A percentile compares a stretch with the other conserved stretches of the same genome.
Evolutionary conservation across 441 rosid genomes (phyloP).

Genomic region (Cnidoscolus chayamansa): DNA sequence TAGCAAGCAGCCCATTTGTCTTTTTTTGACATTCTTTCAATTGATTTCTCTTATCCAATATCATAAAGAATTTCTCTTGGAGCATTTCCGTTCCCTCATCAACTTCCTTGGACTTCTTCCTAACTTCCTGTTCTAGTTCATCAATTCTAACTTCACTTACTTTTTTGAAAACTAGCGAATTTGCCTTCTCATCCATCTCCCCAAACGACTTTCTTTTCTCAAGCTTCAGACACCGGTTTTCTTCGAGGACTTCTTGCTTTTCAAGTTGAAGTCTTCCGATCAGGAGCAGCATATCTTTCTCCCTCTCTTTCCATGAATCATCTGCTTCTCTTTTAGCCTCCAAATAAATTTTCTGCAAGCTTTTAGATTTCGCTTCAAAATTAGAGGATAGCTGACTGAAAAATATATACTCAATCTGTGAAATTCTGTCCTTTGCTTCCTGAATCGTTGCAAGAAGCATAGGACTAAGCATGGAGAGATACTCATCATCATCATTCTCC

Average conservation of each 20-base stretch:
- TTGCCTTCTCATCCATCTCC: conserved; percentile 32
- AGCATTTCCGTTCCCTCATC: conserved; percentile 49
- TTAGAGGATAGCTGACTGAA: conserved; percentile 80
- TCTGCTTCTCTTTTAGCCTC: conserved; percentile 57
- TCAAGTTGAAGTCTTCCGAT: conserved; percentile 52
- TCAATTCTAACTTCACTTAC: conserved; percentile 32
- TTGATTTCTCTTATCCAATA: conserved; percentile 29
- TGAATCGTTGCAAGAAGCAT: conserved; percentile 81
- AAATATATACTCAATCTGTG: conserved; percentile 86
- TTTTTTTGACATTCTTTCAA: conserved; percentile 39
- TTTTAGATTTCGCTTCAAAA: conserved; percentile 53
- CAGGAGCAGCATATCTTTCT: conserved; percentile 39
- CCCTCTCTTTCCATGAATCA: conserved; percentile 56
- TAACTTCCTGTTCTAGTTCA: conserved; percentile 36
- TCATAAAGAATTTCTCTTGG: conserved; percentile 35
- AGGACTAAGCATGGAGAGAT: conserved; percentile 65
- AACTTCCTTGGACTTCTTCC: conserved; percentile 42
- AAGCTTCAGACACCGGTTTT: conserved; percentile 38
- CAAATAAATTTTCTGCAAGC: conserved; percentile 43
- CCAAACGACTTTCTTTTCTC: conserved; percentile 37
- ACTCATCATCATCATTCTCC: conserved; percentile 45
- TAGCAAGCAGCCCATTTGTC: conserved; percentile 35
- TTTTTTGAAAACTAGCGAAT: conserved; percentile 21
- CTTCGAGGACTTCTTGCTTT: conserved; percentile 39
- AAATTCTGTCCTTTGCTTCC: conserved; percentile 82